A percentile compares a stretch with the other conserved stretches of the same genome.
phyloP scores from a whole-genome alignment of 2,329 filamentous ascomycete genomes.

The Fusarium sp. region DNA sequence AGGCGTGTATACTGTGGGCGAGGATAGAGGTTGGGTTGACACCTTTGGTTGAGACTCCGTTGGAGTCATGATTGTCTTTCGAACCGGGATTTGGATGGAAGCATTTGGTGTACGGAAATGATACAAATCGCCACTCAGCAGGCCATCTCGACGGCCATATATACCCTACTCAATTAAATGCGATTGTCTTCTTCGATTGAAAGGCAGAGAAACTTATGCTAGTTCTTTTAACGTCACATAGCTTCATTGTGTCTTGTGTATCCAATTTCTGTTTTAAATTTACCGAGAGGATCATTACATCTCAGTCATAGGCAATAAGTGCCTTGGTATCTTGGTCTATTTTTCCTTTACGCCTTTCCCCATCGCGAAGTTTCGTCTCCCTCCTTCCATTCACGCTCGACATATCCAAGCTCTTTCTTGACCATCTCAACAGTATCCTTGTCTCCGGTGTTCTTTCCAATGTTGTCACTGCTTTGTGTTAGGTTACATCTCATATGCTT shows the following conservation, averaged over 20 bases:
- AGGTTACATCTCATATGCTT: conserved; percentile 2
- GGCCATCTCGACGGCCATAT: background rate
- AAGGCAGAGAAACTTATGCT: background rate
- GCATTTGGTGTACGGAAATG: background rate
- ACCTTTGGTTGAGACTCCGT: background rate
- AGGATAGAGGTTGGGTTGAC: conserved; percentile 32
- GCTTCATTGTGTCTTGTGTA: background rate
- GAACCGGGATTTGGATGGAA: fast-evolving
- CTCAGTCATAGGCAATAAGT: background rate
- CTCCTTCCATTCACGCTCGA: conserved; percentile 83
- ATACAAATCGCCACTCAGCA: background rate
- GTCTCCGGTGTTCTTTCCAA: conserved; percentile 94
- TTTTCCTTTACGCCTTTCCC: conserved; percentile 62
- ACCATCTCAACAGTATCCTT: conserved; percentile 81
- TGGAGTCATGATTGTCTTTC: background rate
- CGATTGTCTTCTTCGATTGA: background rate
- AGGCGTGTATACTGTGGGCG: conserved; percentile 37
- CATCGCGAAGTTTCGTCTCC: conserved; percentile 88
- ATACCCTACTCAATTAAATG: conserved; percentile 9
- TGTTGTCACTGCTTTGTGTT: conserved; percentile 71
- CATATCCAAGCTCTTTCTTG: conserved; percentile 87
- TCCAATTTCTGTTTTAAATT: conserved; percentile 1
- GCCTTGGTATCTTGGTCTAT: conserved; percentile 36
- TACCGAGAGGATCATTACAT: background rate
- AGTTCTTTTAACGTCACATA: background rate